These are phyloP conservation scores for Apiospora marii DNA, from an alignment of 2,329 filamentous ascomycete species.

Conservation along the genomic window DNA sequence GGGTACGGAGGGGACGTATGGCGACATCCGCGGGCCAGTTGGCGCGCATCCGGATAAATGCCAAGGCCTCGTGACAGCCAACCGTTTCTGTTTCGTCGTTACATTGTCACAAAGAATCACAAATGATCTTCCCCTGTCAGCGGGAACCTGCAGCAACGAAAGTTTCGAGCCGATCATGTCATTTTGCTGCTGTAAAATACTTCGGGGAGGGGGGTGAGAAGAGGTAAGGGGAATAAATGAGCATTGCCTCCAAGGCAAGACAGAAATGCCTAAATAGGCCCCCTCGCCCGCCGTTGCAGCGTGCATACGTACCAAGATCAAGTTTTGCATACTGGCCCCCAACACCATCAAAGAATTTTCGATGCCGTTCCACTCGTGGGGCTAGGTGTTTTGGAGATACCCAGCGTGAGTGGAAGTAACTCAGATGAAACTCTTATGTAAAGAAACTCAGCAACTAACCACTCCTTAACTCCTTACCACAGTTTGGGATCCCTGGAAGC, in stretches of 20 bases:
- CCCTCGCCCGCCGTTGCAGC: constrained; percentile 54
- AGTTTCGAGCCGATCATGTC: not conserved
- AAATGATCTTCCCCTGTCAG: not conserved
- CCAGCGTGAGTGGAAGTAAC: constrained; percentile 44
- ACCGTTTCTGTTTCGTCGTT: not conserved
- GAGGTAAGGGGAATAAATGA: no score
- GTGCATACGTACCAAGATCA: constrained; percentile 44
- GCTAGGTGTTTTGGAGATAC: constrained; percentile 37
- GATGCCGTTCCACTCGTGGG: not conserved
- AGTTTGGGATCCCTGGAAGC: constrained; percentile 45
- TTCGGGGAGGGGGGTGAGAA: not conserved
- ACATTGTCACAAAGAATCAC: not conserved
- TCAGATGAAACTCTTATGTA: not conserved
- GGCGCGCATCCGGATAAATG: constrained; percentile 10
- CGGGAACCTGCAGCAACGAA: not conserved
- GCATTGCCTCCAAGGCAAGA: not conserved
- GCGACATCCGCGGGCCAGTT: not conserved
- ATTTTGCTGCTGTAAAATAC: not conserved
- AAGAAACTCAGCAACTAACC: not conserved
- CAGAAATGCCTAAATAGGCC: constrained; percentile 31
- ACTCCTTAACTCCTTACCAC: not conserved
- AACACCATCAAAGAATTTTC: constrained; percentile 50
- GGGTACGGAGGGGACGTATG: not conserved
- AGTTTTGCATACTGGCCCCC: constrained; percentile 47
- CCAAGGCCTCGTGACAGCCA: not conserved